phyloP scores from a whole-genome alignment of 176 grass and related monocot genomes.

The Triticum urartu region DNA sequence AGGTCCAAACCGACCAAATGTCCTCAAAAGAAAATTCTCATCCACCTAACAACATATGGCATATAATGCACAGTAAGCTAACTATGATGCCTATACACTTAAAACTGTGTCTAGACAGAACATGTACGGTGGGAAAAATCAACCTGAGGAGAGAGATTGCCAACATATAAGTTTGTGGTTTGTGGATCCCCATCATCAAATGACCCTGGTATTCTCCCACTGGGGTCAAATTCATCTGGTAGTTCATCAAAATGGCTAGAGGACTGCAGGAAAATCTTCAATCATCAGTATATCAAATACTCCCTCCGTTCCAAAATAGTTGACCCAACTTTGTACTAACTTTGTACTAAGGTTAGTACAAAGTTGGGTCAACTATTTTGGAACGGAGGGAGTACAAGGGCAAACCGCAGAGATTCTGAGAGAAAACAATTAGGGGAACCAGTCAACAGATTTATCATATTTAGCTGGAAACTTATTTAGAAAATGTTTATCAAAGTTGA shows the following conservation, averaged over 20 bases:
- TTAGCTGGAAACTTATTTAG: neutral
- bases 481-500: neutral
- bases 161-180: slow-evolving; percentile 99
- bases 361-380: too few relatives aligned
- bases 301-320: too few relatives aligned
- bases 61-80: slow-evolving; percentile 16
- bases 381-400: neutral
- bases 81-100: slow-evolving; percentile 10
- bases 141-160: slow-evolving; percentile 95
- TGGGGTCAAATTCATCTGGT: slow-evolving; percentile 89
- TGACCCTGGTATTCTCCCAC: slow-evolving; percentile 77
- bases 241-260: slow-evolving; percentile 90
- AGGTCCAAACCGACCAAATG: slow-evolving; percentile 97
- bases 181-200: slow-evolving; percentile 97
- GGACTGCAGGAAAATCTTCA: slow-evolving; percentile 47
- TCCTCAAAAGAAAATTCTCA: slow-evolving; percentile 97
- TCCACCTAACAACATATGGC: slow-evolving; percentile 66
- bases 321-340: too few relatives aligned
- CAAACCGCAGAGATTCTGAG: slow-evolving; percentile 15
- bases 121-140: slow-evolving; percentile 2
- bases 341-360: too few relatives aligned
- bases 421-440: slow-evolving; percentile 7
- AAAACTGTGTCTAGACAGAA: slow-evolving; percentile 4
- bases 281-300: slow-evolving; percentile 24
- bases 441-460: slow-evolving; percentile 18